Percentiles rank a stretch among this genome's conserved stretches.
phyloP scores from a whole-genome alignment of 2,329 filamentous ascomycete species.

The Pleomassaria siparia region DNA sequence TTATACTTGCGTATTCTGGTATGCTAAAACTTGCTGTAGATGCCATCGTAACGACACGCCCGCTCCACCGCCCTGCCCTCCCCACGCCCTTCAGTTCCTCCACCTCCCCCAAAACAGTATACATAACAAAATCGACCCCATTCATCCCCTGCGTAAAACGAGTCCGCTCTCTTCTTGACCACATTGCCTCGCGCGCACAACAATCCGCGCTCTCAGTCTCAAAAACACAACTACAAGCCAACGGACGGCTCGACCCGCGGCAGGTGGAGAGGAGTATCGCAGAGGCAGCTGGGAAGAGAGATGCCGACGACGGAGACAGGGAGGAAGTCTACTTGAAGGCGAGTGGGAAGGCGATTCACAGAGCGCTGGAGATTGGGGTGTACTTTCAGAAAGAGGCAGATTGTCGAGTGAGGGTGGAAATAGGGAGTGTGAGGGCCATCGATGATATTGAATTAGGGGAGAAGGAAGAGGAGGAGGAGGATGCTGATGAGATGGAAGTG shows the following conservation, averaged over 20 bases:
- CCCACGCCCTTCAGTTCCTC: slow-evolving; percentile 56
- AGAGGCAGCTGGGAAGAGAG: slow-evolving; percentile 18
- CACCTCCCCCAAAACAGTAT: slow-evolving; percentile 59
- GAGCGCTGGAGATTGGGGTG: slow-evolving; percentile 62
- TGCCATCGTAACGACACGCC: slow-evolving; percentile 56
- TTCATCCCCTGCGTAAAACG: slow-evolving; percentile 70
- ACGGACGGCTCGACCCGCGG: slow-evolving; percentile 30
- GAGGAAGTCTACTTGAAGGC: slow-evolving; percentile 61
- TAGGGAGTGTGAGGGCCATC: slow-evolving; percentile 64
- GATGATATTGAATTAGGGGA: slow-evolving; percentile 61
- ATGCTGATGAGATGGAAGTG: slow-evolving; percentile 3
- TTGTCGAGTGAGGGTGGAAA: slow-evolving; percentile 61
- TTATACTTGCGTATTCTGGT: background rate
- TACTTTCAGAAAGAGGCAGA: slow-evolving; percentile 66
- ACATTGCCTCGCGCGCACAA: slow-evolving; percentile 54
- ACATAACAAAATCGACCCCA: slow-evolving; percentile 65
- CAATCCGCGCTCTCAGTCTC: slow-evolving; percentile 30
- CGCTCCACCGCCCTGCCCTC: slow-evolving; percentile 59
- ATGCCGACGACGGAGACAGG: slow-evolving; percentile 8
- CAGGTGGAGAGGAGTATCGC: slow-evolving; percentile 32
- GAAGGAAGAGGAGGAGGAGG: slow-evolving; percentile 7
- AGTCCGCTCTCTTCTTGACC: slow-evolving; percentile 63
- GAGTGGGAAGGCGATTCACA: slow-evolving; percentile 67
- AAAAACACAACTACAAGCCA: slow-evolving; percentile 14
- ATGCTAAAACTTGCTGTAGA: slow-evolving; percentile 35